Percentiles rank a stretch among this genome's conserved stretches.
Conservation (phyloP, 2,329 filamentous ascomycete species). For the Penicillium rolfsii region DNA sequence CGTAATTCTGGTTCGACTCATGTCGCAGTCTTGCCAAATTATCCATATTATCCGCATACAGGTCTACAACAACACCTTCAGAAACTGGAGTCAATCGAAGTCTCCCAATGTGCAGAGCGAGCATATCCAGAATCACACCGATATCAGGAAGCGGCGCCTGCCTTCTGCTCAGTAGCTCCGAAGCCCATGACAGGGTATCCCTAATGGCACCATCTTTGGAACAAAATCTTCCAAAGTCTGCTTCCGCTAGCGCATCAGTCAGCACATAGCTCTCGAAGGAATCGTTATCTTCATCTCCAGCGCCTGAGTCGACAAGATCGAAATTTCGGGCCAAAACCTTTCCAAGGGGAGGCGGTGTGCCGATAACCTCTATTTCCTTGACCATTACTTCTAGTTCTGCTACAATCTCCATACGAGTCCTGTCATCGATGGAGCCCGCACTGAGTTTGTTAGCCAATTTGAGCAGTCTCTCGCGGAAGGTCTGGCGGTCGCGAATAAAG, state of each 20-base stretch:
- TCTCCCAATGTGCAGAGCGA: background rate
- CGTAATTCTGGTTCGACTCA: background rate
- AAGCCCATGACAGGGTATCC: slow-evolving; percentile 2
- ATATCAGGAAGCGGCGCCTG: background rate
- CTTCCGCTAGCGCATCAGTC: slow-evolving; percentile 1
- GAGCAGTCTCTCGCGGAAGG: background rate
- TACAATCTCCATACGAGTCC: background rate
- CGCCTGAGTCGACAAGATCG: background rate
- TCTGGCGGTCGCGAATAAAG: background rate
- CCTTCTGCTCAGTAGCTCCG: background rate
- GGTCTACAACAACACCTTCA: background rate
- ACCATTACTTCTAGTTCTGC: background rate
- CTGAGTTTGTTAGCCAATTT: background rate
- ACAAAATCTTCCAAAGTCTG: slow-evolving; percentile 1
- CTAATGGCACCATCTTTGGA: slow-evolving; percentile 1
- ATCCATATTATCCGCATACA: slow-evolving; percentile 2
- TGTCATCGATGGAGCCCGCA: background rate
- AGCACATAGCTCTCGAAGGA: background rate
- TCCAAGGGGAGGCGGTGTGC: background rate
- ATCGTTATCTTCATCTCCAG: background rate
- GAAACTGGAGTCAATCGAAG: background rate
- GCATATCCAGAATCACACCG: background rate
- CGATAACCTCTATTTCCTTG: background rate
- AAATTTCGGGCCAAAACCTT: background rate
- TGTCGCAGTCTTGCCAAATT: background rate